Percentiles rank a stretch among this genome's conserved stretches.
These are phyloP conservation scores for Fusarium globosum DNA, from an alignment of 2,329 filamentous ascomycete species.

Conservation along the genomic window DNA sequence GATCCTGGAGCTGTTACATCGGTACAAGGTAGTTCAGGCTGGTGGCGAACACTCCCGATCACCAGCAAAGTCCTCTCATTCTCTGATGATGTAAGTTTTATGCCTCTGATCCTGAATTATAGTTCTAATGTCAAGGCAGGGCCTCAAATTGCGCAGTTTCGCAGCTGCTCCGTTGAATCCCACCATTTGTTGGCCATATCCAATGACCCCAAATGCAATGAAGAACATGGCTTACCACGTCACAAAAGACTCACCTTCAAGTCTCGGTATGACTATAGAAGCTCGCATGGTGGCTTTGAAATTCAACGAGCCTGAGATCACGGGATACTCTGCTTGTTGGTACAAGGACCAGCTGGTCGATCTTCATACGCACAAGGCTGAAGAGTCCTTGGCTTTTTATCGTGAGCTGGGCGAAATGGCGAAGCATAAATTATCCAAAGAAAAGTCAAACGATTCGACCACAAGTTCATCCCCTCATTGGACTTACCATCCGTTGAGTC, in stretches of 20 bases:
- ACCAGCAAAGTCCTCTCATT: background rate
- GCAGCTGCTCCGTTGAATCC: background rate
- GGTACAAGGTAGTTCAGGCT: background rate
- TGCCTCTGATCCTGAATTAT: rapidly evolving
- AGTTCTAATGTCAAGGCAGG: constrained; percentile 11
- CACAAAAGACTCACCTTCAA: background rate
- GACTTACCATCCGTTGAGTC: constrained; percentile 8
- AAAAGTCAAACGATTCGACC: background rate
- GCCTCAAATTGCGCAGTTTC: constrained; percentile 22
- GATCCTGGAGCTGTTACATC: background rate
- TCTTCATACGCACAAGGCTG: constrained; percentile 5
- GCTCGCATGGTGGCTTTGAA: constrained; percentile 16
- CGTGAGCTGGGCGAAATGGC: background rate
- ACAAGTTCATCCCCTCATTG: background rate
- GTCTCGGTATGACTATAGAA: background rate
- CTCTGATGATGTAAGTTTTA: constrained; percentile 17
- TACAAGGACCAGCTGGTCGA: background rate
- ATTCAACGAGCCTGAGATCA: constrained; percentile 10
- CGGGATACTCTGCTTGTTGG: constrained; percentile 30
- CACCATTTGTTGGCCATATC: constrained; percentile 15
- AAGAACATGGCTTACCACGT: constrained; percentile 4
- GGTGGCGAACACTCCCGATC: constrained; percentile 28
- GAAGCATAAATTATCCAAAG: background rate
- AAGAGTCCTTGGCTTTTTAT: constrained; percentile 17
- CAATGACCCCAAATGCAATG: background rate